phyloP scores from a whole-genome alignment of 2,329 filamentous ascomycete species.

The Colletotrichum cereale region DNA sequence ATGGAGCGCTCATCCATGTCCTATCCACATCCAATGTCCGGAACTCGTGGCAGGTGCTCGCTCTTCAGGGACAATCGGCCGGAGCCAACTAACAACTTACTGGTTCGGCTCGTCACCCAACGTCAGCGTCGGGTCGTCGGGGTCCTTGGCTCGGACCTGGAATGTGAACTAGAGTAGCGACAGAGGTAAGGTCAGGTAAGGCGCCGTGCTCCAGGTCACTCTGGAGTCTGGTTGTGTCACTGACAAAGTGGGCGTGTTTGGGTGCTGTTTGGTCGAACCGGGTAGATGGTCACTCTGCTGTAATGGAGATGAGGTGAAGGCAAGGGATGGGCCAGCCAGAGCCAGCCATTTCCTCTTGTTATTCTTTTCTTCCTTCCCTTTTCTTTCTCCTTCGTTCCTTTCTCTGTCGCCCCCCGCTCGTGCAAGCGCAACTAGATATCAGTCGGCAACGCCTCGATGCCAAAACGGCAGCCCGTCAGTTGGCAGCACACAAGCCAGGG shows the following conservation, averaged over 20 bases:
- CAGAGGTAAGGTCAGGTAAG: not conserved
- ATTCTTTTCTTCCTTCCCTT: too few relatives aligned
- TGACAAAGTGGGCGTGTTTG: not conserved
- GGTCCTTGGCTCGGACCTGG: constrained; percentile 12
- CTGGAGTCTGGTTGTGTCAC: not conserved
- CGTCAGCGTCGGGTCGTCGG: constrained; percentile 11
- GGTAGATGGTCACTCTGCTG: not conserved
- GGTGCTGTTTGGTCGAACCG: not conserved
- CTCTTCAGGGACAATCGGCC: constrained; percentile 21
- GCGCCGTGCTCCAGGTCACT: not conserved
- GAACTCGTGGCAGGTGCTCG: constrained; percentile 20
- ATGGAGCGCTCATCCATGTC: constrained; percentile 11
- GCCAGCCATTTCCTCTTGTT: not conserved
- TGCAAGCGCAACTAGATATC: not conserved
- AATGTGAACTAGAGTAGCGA: not conserved
- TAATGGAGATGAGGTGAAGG: not conserved
- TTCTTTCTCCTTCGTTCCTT: not conserved
- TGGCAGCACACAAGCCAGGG: not conserved
- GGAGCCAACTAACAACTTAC: constrained; percentile 8
- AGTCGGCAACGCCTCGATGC: not conserved
- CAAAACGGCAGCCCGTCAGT: constrained; percentile 9
- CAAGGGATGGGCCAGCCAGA: not conserved
- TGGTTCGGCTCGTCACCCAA: constrained; percentile 22
- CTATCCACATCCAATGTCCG: constrained; percentile 36
- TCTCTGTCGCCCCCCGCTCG: not conserved